Conservation (phyloP, 768 basidiomycete species). For the Leccinellum albellum region DNA sequence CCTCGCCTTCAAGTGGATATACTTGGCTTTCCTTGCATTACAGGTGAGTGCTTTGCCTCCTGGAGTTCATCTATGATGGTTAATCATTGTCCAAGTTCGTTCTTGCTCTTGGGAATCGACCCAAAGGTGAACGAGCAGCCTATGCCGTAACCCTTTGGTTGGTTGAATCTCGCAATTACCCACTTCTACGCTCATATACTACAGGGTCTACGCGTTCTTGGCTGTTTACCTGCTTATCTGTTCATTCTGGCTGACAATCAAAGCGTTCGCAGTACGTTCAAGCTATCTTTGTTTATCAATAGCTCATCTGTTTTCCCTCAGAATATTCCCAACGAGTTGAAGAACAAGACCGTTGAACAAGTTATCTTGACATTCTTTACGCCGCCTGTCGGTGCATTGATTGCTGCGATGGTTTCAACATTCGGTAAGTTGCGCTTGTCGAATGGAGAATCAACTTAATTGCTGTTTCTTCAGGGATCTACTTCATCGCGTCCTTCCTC, state of each 20-base stretch:
- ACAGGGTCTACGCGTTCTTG: slow-evolving; percentile 82
- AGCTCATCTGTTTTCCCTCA: slow-evolving; percentile 20
- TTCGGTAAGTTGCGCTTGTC: slow-evolving; percentile 51
- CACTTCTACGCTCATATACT: slow-evolving; percentile 3
- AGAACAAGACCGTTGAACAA: slow-evolving; percentile 44
- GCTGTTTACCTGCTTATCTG: slow-evolving; percentile 83
- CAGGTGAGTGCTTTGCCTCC: slow-evolving; percentile 41
- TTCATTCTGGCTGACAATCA: slow-evolving; percentile 78
- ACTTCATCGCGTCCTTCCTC: slow-evolving; percentile 78
- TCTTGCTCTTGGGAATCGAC: slow-evolving; percentile 74
- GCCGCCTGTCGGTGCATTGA: slow-evolving; percentile 74
- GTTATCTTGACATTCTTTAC: slow-evolving; percentile 62
- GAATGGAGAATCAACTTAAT: slow-evolving; percentile 7
- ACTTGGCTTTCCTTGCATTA: slow-evolving; percentile 78
- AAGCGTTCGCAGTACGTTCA: slow-evolving; percentile 65
- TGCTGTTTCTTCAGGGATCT: slow-evolving; percentile 50
- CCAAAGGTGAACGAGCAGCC: slow-evolving; percentile 79
- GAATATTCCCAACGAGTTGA: slow-evolving; percentile 52
- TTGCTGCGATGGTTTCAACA: slow-evolving; percentile 85
- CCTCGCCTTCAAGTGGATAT: slow-evolving; percentile 77
- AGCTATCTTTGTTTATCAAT: background rate
- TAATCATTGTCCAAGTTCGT: slow-evolving; percentile 44
- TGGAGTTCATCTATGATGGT: background rate
- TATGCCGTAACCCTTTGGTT: slow-evolving; percentile 74
- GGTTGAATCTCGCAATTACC: slow-evolving; percentile 14